These are phyloP conservation scores for Metschnikowia noctiluminum DNA, from an alignment of 805 yeast genomes.

Conservation along the genomic window DNA sequence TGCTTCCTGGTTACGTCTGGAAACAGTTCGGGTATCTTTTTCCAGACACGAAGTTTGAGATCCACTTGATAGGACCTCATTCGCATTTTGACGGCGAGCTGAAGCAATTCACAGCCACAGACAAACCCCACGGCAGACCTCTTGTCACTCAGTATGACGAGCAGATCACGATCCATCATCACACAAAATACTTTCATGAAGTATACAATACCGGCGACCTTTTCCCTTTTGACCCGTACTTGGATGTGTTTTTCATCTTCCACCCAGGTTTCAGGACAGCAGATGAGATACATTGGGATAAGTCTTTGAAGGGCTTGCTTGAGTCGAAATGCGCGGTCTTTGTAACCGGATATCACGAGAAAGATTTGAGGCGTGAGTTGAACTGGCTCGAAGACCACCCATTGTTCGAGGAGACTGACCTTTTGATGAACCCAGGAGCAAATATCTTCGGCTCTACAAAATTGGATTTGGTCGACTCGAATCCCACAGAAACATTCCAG, in stretches of 20 bases:
- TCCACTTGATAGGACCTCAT: constrained; percentile 95
- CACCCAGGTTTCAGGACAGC: constrained; percentile 92
- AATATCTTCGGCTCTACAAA: constrained; percentile 83
- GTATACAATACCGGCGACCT: constrained; percentile 90
- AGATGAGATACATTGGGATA: constrained; percentile 79
- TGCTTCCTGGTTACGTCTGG: constrained; percentile 94
- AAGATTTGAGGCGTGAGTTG: constrained; percentile 68
- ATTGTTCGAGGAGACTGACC: constrained; percentile 66
- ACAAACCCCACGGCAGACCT: constrained; percentile 54
- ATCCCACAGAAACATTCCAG: constrained; percentile 92
- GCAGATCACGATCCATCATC: constrained; percentile 70
- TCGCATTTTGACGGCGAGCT: constrained; percentile 67
- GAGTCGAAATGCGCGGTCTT: constrained; percentile 93
- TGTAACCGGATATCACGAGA: constrained; percentile 83
- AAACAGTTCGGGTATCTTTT: constrained; percentile 82
- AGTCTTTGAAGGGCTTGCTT: constrained; percentile 78
- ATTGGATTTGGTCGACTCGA: constrained; percentile 89
- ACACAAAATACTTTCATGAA: constrained; percentile 89
- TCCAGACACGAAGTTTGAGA: constrained; percentile 78
- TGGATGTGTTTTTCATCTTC: constrained; percentile 88
- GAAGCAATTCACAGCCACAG: constrained; percentile 57
- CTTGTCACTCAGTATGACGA: constrained; percentile 70
- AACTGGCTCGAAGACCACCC: constrained; percentile 66
- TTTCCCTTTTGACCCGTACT: constrained; percentile 96
- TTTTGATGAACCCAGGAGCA: constrained; percentile 67